Evolutionary conservation across 768 basidiomycete genomes (phyloP).

Genomic region (Mrakia gelida): DNA sequence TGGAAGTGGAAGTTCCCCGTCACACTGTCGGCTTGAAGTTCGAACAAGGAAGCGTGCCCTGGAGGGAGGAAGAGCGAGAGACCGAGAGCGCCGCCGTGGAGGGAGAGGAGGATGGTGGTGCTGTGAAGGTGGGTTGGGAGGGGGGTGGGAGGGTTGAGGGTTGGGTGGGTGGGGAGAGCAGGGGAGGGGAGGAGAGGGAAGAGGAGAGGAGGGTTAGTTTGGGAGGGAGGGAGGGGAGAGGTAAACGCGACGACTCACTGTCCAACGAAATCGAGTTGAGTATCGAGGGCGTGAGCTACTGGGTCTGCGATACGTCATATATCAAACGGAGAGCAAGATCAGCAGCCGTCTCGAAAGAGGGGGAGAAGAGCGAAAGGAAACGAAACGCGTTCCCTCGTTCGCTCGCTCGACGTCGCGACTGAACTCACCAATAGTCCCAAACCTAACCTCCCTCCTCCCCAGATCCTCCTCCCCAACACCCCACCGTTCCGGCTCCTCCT

Average conservation of each 20-base stretch:
- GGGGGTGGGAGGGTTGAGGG: too few species aligned
- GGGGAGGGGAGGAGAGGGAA: too few species aligned
- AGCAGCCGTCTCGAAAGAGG: too few species aligned
- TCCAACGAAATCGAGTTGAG: slow-evolving; percentile 41
- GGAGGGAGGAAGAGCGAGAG: slow-evolving; percentile 41
- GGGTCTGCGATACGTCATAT: too few species aligned
- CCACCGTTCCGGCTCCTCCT: slow-evolving; percentile 39
- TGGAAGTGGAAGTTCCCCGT: slow-evolving; percentile 39
- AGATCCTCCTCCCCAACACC: slow-evolving; percentile 9
- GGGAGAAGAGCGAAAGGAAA: too few species aligned
- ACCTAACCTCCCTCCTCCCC: slow-evolving; percentile 35
- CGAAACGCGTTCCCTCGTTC: too few species aligned
- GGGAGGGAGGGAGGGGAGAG: background rate
- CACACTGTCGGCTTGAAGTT: slow-evolving; percentile 37
- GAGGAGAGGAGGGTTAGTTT: too few species aligned
- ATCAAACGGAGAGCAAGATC: background rate
- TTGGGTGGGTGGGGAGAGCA: too few species aligned
- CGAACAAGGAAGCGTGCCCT: slow-evolving; percentile 36
- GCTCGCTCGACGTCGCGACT: too few species aligned
- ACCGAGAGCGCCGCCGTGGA: slow-evolving; percentile 42
- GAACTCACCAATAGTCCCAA: slow-evolving; percentile 36
- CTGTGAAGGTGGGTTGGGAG: background rate
- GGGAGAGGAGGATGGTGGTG: slow-evolving; percentile 37
- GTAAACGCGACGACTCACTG: slow-evolving; percentile 27
- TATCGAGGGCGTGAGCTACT: slow-evolving; percentile 41